These are phyloP conservation scores for Talaromyces atroroseus DNA, from an alignment of 2,329 filamentous ascomycete genomes.

Conservation along the genomic window DNA sequence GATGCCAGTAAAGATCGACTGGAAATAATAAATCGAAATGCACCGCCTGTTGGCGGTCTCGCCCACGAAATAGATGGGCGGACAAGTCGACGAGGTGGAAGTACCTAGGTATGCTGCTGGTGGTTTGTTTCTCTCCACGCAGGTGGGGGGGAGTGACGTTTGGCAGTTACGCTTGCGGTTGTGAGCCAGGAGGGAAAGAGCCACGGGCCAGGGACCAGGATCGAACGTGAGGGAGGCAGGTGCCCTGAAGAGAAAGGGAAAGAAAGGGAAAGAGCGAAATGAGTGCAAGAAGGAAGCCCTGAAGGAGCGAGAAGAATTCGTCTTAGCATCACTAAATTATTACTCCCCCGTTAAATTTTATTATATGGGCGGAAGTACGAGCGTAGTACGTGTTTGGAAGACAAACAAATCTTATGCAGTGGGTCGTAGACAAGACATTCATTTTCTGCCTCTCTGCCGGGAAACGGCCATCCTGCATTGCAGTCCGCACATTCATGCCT, in stretches of 20 bases:
- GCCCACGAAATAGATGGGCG: neutral
- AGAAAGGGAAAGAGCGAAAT: neutral
- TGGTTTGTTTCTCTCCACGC: neutral
- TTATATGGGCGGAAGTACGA: too few species aligned
- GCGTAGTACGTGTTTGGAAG: too few species aligned
- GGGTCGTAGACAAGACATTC: neutral
- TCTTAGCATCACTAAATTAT: neutral
- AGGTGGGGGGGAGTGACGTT: constrained; percentile 3
- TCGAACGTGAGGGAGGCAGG: neutral
- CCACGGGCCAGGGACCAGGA: neutral
- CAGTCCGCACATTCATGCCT: too few species aligned
- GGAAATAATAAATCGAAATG: neutral
- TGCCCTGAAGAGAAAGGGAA: neutral
- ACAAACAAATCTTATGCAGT: neutral
- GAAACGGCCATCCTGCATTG: neutral
- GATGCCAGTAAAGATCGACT: neutral
- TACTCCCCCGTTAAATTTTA: too few species aligned
- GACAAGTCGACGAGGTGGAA: neutral
- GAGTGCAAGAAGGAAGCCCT: neutral
- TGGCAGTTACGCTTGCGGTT: constrained; percentile 5
- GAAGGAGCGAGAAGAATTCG: neutral
- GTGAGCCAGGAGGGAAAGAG: neutral
- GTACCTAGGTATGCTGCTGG: too few species aligned
- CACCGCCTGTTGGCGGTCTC: neutral
- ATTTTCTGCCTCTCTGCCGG: neutral